These are phyloP conservation scores for Cutaneotrichosporon sp. DNA, from an alignment of 1,284 basidiomycete genomes.

Conservation along the genomic window DNA sequence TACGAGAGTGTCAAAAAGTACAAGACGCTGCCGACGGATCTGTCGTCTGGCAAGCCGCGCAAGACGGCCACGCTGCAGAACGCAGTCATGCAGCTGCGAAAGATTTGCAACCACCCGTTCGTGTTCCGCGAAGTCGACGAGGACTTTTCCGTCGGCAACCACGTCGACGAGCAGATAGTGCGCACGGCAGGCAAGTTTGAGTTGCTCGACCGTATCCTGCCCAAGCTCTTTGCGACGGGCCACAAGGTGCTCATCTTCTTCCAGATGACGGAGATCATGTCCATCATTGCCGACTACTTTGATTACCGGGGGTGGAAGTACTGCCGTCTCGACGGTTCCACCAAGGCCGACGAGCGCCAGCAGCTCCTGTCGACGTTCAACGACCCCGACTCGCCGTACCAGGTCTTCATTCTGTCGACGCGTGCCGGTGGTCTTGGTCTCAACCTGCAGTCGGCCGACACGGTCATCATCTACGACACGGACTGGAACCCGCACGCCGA, in stretches of 20 bases:
- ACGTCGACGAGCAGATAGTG: conserved; percentile 74
- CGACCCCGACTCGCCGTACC: conserved; percentile 79
- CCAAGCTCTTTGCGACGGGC: conserved; percentile 86
- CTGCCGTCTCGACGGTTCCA: conserved; percentile 93
- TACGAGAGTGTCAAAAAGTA: conserved; percentile 79
- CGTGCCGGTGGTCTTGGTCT: conserved; percentile 95
- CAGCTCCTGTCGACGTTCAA: conserved; percentile 87
- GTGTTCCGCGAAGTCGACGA: conserved; percentile 89
- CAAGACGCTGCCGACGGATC: conserved; percentile 55
- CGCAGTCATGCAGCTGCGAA: conserved; percentile 97
- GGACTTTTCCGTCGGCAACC: conserved; percentile 54
- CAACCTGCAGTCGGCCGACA: conserved; percentile 97
- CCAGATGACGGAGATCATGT: conserved; percentile 99
- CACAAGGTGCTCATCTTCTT: conserved; percentile 95
- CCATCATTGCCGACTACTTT: conserved; percentile 98
- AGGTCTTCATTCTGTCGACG: conserved; percentile 93
- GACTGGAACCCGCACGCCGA: conserved; percentile 97
- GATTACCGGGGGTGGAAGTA: conserved; percentile 85
- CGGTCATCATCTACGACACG: conserved; percentile 75
- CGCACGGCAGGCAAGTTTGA: conserved; percentile 93
- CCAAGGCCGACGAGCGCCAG: conserved; percentile 96
- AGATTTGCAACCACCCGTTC: conserved; percentile 98
- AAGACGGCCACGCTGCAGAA: conserved; percentile 64
- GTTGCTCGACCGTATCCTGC: conserved; percentile 84
- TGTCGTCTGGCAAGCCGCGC: conserved; percentile 42